Base-by-base conservation (phyloP, 768 basidiomycete genomes). In the Cystoderma amianthinum region DNA sequence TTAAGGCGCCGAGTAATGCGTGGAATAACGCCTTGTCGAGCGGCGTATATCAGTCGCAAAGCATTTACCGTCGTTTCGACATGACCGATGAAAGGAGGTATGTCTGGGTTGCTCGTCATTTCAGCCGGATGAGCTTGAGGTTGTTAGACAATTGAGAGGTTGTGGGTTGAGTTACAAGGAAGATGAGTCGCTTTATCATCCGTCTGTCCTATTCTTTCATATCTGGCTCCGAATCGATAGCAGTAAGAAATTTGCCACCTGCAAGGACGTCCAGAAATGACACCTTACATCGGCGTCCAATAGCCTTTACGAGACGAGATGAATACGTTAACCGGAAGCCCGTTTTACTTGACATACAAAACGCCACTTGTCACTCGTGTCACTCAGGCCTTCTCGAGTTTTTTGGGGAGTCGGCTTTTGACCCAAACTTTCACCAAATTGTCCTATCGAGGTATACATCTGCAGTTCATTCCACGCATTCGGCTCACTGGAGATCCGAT, bases 1-100 rank as follows among this genome's bases (percentile, higher is more conserved):
- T 88, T 87, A 53, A 91, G 71, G 19, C 88, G 74, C 24, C 89
- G 74, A n/a, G 85, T 87, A 44, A 91, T 85, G 28, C 85, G 74
- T 23, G 86, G 86, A 38, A 90, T 82, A 50, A 83, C 68, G 18
- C 88, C 87, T 47, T 82, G 76, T 36, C 83, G 71, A 41, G 85
- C 85, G 12, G 87, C 87, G 58, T 89, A 82, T 52, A 91, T 86
- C 50, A 92, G 72, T 19, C 89, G 74, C 24, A 92, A 74, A 13
- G 87, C 85, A 55, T 92, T 80, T 53, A 77, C 75, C 12, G 86
- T 89, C 33, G 84, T 82, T 54, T 89, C 85, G 39, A 90, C 82
- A 62, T 79, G 87, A 32, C 89, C 87, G 44, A 72, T 69, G 68
- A 87, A 87, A 36, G 84, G 81, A 41, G 76, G 71, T 57, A 74